Base-by-base conservation (phyloP, 2,329 filamentous ascomycete genomes). In the Hymenoscyphus scutula region DNA sequence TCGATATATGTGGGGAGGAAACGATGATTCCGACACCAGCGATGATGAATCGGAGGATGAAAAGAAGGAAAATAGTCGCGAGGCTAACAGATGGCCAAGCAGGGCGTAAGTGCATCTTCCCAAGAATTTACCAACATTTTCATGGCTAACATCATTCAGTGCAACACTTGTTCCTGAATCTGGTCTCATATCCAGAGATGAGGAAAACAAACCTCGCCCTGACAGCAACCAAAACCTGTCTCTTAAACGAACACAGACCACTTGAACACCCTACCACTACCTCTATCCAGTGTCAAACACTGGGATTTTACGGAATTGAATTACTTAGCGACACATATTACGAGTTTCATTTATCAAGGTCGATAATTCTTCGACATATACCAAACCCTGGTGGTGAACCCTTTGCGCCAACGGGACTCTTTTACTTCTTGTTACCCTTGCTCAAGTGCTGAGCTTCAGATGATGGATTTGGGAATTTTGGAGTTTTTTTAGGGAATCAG, bases 391-490 rank as follows among this genome's bases (percentile, higher is more conserved):
- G 34, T 37, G 34, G 34, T 37, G 34, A 34, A 17, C 13, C 34
- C 5, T 37, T 37, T 37, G 34, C 8, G 13, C n/a, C 45, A 25
- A 5, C n/a, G 19, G 25, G 19, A 51, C n/a, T 25, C 19, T 27
- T 51, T 13, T 13, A 13, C 7, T 51, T 51, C 19, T 51, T 25
- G 4, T 13, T 11, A 23, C 19, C 4, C 19, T 1, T 48, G 62
- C 62, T 64, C 59, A 61, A 61, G 59, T 61, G 59, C 56, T 59
- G 59, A 61, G 56, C 56, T 54, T 58, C 41, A 17, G 29, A 60
- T n/a, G 58, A n/a, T 32, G 29, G 37, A 51, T 32, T 19, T 59
- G 29, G 38, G 41, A 25, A 53, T 34, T 53, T 51, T 37, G 15
- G 15, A 53, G 10, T 37, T 30, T 23, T 23, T 32, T 19, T 7